Evolutionary conservation across 2,329 filamentous ascomycete genomes (phyloP), one percentile per base, ranked within the genome.

Genomic region (Fusarium falciforme): DNA sequence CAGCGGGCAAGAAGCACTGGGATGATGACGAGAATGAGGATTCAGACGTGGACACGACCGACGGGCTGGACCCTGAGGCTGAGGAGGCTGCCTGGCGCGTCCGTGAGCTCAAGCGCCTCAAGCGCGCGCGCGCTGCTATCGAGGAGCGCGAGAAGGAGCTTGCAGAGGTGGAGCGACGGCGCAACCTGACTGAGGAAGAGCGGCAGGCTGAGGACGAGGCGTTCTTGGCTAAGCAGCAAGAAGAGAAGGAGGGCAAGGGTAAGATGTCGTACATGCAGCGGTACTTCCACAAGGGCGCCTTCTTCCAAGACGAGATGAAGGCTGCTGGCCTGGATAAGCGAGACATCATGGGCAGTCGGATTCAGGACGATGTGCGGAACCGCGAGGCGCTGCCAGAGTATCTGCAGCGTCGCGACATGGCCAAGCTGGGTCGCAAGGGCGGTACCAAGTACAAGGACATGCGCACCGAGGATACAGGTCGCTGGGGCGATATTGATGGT

Each of bases 201-300:
- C 90, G 96, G 57, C 91, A 92, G 67, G 92, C 91, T 67, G 96
- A 99, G 82, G 96, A 99, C 82, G 89, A 91, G 49, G 93, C 89
- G 60, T 94, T 91, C 82, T 85, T 98, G 20, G 91, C 92, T 1
- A 87, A 88, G 74, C 96, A 98, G 83, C 91, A 93, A 76, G 93
- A 93, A 71, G 95, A 97, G 72, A 93, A 94, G 77, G 91, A 93
- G 70, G 83, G 87, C 60, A 92, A 93, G 70, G 94, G 94, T 62
- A 93, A 96, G 83, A 94, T 96, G 88, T 89, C 89, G 2, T 98
- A 91, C 82, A 94, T 98, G 93, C 95, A 98, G 80, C 95, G 95
- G 81, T 99, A 98, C 85, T 95, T 94, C 83, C 96, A 99, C 87
- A 96, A 95, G 84, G 96, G 96, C 58, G 96, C 96, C 17, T 99